These are phyloP conservation scores for Microbotryomycetes sp. DNA, from an alignment of 1,284 basidiomycete genomes.

Conservation along the genomic window DNA sequence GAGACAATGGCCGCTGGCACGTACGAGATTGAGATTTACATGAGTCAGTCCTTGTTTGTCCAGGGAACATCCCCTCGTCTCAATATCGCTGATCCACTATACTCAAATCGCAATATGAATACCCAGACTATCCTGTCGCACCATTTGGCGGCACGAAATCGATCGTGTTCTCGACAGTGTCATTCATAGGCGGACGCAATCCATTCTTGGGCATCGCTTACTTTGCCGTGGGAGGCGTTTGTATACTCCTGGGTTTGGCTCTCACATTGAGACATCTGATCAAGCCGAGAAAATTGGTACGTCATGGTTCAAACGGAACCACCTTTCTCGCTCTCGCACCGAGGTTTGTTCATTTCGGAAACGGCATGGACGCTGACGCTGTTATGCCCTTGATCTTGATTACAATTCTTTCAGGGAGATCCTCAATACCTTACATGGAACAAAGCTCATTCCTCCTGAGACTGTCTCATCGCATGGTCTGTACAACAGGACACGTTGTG, in stretches of 20 bases:
- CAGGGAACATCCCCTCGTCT: no score
- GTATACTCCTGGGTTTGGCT: conserved; percentile 76
- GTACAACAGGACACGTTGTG: background rate
- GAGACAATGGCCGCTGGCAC: conserved; percentile 63
- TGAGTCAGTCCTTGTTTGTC: conserved; percentile 73
- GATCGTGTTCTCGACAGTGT: conserved; percentile 90
- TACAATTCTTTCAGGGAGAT: background rate
- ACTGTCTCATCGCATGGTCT: no score
- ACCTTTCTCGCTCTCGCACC: background rate
- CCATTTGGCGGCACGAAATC: conserved; percentile 93
- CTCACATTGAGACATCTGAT: conserved; percentile 89
- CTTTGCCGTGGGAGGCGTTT: conserved; percentile 78
- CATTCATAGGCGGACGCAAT: conserved; percentile 97
- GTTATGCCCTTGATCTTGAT: background rate
- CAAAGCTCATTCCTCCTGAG: background rate
- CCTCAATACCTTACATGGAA: conserved; percentile 6
- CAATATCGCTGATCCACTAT: background rate
- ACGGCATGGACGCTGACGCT: background rate
- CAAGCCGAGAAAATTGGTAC: conserved; percentile 68
- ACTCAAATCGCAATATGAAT: background rate
- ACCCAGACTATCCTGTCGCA: conserved; percentile 82
- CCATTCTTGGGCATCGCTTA: conserved; percentile 97
- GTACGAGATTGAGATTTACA: conserved; percentile 69
- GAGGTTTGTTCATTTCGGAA: background rate
- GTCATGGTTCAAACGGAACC: background rate